A percentile compares a stretch with the other conserved stretches of the same genome.
These are phyloP conservation scores for Suhomyces pyralidae DNA, from an alignment of 805 yeast species.

Conservation along the genomic window DNA sequence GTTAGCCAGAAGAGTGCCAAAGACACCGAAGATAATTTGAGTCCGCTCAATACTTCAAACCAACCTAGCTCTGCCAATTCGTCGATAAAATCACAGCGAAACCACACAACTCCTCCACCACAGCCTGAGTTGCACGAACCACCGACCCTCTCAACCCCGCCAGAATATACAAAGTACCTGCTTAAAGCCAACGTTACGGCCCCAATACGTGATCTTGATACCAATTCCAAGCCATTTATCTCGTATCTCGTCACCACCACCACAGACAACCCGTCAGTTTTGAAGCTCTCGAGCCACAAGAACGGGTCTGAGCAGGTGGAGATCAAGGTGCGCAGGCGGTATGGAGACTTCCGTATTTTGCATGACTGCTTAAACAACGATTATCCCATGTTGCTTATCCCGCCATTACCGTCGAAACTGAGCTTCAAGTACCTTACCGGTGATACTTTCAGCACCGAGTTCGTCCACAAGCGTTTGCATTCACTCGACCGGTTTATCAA, in stretches of 20 bases:
- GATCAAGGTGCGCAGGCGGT: conserved; percentile 69
- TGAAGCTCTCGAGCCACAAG: conserved; percentile 23
- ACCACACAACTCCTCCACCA: background rate
- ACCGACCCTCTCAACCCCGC: background rate
- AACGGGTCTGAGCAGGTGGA: conserved; percentile 15
- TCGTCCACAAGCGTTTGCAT: conserved; percentile 77
- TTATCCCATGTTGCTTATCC: conserved; percentile 81
- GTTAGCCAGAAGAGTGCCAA: background rate
- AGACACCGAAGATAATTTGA: background rate
- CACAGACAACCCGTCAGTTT: conserved; percentile 60
- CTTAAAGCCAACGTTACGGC: conserved; percentile 42
- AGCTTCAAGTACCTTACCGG: conserved; percentile 91
- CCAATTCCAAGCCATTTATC: conserved; percentile 69
- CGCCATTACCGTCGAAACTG: conserved; percentile 92
- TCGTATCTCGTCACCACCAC: conserved; percentile 66
- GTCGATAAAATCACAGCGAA: background rate
- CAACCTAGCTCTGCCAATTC: background rate
- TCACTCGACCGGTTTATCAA: conserved; percentile 74
- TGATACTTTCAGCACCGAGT: conserved; percentile 81
- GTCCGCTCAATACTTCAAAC: background rate
- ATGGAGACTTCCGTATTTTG: conserved; percentile 79
- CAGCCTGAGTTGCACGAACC: background rate
- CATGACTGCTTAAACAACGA: conserved; percentile 74
- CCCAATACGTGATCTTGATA: conserved; percentile 68
- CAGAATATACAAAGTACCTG: conserved; percentile 7